A percentile compares a stretch with the other conserved stretches of the same genome.
These are phyloP conservation scores for Podospora anserina DNA, from an alignment of 495 filamentous ascomycete genomes.

Conservation along the genomic window DNA sequence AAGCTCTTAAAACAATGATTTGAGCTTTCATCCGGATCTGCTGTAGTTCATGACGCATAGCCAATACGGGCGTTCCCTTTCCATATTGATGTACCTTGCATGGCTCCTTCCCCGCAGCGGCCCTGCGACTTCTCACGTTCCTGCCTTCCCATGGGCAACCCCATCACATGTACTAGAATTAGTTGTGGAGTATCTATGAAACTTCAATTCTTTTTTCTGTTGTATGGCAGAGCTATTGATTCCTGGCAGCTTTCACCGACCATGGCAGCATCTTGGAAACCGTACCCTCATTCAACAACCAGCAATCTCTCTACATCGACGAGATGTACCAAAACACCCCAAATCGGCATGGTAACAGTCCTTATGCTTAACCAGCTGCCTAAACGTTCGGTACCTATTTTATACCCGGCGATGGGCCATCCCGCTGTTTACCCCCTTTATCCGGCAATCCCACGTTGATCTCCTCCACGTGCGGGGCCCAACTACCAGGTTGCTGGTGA, in stretches of 20 bases:
- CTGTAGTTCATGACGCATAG: background rate
- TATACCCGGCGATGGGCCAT: slow-evolving; percentile 3
- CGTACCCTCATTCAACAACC: background rate
- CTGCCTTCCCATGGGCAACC: background rate
- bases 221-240: background rate
- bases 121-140: background rate
- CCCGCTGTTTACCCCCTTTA: slow-evolving; percentile 22
- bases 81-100: background rate
- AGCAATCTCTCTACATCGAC: background rate
- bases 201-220: background rate
- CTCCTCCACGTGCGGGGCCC: slow-evolving; percentile 18
- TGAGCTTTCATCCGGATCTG: background rate
- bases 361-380: slow-evolving; percentile 12
- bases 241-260: background rate
- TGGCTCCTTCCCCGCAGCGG: background rate
- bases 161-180: background rate
- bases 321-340: background rate
- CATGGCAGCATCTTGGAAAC: background rate
- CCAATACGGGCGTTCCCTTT: background rate
- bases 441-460: slow-evolving; percentile 16
- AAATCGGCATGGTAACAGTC: background rate
- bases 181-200: background rate
- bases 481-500: slow-evolving; percentile 6
- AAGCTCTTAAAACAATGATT: background rate
- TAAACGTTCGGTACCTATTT: slow-evolving; percentile 14